These are phyloP conservation scores for Arthonia radiata DNA, from an alignment of 495 filamentous ascomycete genomes.

Conservation along the genomic window DNA sequence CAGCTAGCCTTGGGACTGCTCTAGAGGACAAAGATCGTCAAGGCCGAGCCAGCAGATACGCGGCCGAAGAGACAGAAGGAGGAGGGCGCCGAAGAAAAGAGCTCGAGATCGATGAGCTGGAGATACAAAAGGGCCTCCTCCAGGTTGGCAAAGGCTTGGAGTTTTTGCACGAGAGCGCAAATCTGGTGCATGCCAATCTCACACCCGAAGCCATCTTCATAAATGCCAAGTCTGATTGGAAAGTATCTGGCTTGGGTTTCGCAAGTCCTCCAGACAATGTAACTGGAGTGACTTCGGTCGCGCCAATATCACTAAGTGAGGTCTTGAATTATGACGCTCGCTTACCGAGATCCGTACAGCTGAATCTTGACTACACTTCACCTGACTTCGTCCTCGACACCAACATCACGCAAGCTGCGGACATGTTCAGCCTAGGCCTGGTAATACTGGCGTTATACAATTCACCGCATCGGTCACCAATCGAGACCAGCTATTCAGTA, in stretches of 20 bases:
- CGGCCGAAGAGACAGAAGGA: conserved; percentile 57
- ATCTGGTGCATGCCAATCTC: conserved; percentile 76
- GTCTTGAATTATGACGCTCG: conserved; percentile 67
- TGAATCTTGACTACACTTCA: conserved; percentile 78
- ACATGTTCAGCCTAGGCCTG: conserved; percentile 83
- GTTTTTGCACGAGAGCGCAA: conserved; percentile 90
- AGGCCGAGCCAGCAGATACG: conserved; percentile 51
- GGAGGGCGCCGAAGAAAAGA: conserved; percentile 44
- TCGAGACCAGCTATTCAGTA: conserved; percentile 53
- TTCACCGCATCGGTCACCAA: conserved; percentile 63
- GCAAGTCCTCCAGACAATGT: conserved; percentile 50
- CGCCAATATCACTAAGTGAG: conserved; percentile 58
- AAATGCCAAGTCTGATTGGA: conserved; percentile 98
- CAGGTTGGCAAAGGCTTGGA: conserved; percentile 87
- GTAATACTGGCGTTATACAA: conserved; percentile 81
- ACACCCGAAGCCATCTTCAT: conserved; percentile 88
- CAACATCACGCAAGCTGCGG: conserved; percentile 51
- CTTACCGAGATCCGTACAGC: conserved; percentile 56
- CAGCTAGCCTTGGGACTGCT: conserved; percentile 59
- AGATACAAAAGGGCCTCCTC: conserved; percentile 86
- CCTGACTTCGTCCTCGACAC: conserved; percentile 83
- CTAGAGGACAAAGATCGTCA: conserved; percentile 80
- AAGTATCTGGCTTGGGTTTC: conserved; percentile 82
- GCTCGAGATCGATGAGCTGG: conserved; percentile 85
- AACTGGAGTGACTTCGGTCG: conserved; percentile 28